These are phyloP conservation scores for Sanghuangporus baumii DNA, from an alignment of 1,284 basidiomycete genomes.

Conservation along the genomic window DNA sequence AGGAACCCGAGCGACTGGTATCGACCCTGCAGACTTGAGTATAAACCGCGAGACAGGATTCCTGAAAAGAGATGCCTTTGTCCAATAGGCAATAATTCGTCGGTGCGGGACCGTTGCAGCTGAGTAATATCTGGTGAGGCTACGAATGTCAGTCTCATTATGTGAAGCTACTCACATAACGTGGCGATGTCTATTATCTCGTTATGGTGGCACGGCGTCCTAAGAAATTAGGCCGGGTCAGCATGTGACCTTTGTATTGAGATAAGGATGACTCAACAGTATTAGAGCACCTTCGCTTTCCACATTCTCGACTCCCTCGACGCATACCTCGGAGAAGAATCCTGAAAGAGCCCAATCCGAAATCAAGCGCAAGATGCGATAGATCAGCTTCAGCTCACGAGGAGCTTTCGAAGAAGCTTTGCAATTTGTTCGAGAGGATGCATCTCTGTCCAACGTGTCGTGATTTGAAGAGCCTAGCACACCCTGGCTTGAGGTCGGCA, in stretches of 20 bases:
- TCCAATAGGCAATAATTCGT: slow-evolving; percentile 73
- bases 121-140: slow-evolving; percentile 19
- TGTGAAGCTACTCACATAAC: slow-evolving; percentile 30
- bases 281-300: slow-evolving; percentile 53
- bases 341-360: slow-evolving; percentile 59
- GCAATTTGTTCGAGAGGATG: too few relatives aligned
- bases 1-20: slow-evolving; percentile 64
- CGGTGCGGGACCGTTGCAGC: slow-evolving; percentile 52
- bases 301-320: slow-evolving; percentile 57
- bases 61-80: slow-evolving; percentile 58
- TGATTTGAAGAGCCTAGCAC: too few relatives aligned
- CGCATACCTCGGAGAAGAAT: slow-evolving; percentile 67
- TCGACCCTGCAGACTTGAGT: slow-evolving; percentile 64
- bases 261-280: slow-evolving; percentile 36
- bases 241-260: not conserved
- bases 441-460: too few relatives aligned
- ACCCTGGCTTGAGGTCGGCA: too few relatives aligned
- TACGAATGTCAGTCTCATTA: not conserved
- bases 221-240: slow-evolving; percentile 22
- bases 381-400: slow-evolving; percentile 31
- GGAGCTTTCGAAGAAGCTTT: too few relatives aligned
- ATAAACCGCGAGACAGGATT: slow-evolving; percentile 51
- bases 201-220: slow-evolving; percentile 60
- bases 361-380: slow-evolving; percentile 57
- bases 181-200: slow-evolving; percentile 61